A percentile compares a stretch with the other conserved stretches of the same genome.
These are phyloP conservation scores for Aspergillus japonicus DNA, from an alignment of 2,329 filamentous ascomycete genomes.

Conservation along the genomic window DNA sequence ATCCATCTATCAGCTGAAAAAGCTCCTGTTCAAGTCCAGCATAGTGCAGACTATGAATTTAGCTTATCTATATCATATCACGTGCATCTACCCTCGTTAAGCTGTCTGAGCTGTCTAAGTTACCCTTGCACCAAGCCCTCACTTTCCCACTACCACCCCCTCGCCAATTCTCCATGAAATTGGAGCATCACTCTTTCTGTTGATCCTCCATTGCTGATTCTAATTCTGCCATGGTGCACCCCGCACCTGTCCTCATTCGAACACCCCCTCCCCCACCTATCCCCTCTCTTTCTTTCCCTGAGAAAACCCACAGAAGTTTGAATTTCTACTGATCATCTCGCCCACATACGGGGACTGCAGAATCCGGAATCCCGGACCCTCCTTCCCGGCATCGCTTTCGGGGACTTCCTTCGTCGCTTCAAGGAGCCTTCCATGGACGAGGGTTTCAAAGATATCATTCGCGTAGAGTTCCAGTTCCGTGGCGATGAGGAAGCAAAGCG, in stretches of 20 bases:
- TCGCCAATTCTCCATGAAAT: not conserved
- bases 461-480: conserved; percentile 72
- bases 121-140: not conserved
- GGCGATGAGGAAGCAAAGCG: conserved; percentile 67
- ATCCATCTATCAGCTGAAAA: not conserved
- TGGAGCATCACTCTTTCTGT: not conserved
- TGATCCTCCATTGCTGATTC: not conserved
- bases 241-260: not conserved
- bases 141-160: not conserved
- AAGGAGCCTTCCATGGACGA: conserved; percentile 70
- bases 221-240: not conserved
- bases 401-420: conserved; percentile 70
- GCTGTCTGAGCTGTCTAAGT: not conserved
- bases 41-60: not conserved
- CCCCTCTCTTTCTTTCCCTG: not conserved
- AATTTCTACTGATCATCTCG: not conserved
- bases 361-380: conserved; percentile 78
- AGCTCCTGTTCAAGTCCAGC: not conserved
- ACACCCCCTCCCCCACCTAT: not conserved
- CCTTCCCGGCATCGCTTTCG: conserved; percentile 79
- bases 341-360: conserved; percentile 17
- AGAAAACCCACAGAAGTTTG: not conserved
- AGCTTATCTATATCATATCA: not conserved
- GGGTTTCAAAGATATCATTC: conserved; percentile 78
- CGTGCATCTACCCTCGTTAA: not conserved